Base-by-base conservation (phyloP, 2,329 filamentous ascomycete genomes). In the Cytospora leucostoma region DNA sequence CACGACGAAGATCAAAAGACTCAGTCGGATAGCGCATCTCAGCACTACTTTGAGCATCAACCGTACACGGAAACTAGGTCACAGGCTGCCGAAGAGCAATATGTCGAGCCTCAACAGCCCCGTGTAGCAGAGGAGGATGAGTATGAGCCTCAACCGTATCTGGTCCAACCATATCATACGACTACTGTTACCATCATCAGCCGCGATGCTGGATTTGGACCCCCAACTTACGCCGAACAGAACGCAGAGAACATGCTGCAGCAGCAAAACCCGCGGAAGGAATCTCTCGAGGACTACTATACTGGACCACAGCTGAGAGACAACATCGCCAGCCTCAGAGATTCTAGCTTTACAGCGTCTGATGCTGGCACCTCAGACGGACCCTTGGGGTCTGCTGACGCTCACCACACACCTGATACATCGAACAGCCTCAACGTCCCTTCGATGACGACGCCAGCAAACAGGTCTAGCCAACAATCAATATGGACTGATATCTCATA, bases 401-500 rank as follows among this genome's bases (percentile, higher is more conserved):
- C 66, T 27, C 71, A 74, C 54, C 72, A 70, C 33, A 70, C 71
- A 15, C 71, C 75, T 5, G 77, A 78, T 53, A 77, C 77, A 21
- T 75, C 79, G 15, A 77, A 77, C 61, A 81, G 76, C 62, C 74
- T 86, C 10, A 74, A 75, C 58, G 77, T 85, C 15, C 84, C 83
- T 13, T 73, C 77, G 56, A 71, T 78, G 67, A 69, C 78, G 56
- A 70, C 77, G 58, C 73, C 78, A 50, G 73, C 75, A 64, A 77
- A 85, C 64, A 78, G 84, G 44, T 73, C 75, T 21, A 87, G 84
- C 66, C 82, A 84, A 56, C 80, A 82, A 60, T 85, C 84, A 1
- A 76, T 79, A n/a, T 87, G 84, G 84, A 87, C 84, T 33, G 84
- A 87, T 69, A 81, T 83, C 65, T 85, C 84, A 0, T 66, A 66